Evolutionary conservation across 2,329 filamentous ascomycete genomes (phyloP).

Genomic region (Fusarium longipes): DNA sequence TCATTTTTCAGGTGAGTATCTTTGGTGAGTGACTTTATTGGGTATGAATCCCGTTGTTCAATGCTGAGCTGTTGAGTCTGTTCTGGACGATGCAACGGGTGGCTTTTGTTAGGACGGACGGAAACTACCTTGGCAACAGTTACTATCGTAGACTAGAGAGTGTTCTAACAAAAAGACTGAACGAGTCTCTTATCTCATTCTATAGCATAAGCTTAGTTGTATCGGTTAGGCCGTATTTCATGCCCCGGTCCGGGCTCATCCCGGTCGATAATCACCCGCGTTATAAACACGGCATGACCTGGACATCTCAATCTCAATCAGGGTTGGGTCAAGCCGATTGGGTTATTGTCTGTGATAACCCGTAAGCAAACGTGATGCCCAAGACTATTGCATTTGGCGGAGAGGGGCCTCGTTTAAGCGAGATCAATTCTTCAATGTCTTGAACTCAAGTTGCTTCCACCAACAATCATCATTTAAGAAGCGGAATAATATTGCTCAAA

Average conservation of each 20-base stretch:
- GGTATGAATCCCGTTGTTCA: conserved; percentile 20
- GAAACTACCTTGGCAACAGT: neutral
- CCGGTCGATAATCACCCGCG: conserved; percentile 12
- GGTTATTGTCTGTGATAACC: neutral
- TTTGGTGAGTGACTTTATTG: conserved; percentile 4
- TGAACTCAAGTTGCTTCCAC: conserved; percentile 4
- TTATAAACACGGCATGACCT: conserved; percentile 9
- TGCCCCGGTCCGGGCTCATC: conserved; percentile 11
- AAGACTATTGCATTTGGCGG: neutral
- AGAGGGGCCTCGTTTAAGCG: conserved; percentile 1
- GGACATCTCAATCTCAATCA: neutral
- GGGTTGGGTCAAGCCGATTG: neutral
- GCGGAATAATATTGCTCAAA: neutral
- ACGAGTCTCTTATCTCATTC: neutral
- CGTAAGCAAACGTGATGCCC: neutral
- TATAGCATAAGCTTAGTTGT: neutral
- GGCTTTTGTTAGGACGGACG: conserved; percentile 1
- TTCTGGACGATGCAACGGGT: neutral
- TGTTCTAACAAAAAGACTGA: neutral
- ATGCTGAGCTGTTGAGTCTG: neutral
- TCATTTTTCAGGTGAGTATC: conserved; percentile 17
- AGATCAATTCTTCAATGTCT: conserved; percentile 6
- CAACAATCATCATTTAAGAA: neutral
- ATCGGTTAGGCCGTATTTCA: conserved; percentile 4
- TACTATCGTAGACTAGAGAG: neutral